phyloP scores from a whole-genome alignment of 352 stramenopile species.

The Pilasporangium apinafurcum region DNA sequence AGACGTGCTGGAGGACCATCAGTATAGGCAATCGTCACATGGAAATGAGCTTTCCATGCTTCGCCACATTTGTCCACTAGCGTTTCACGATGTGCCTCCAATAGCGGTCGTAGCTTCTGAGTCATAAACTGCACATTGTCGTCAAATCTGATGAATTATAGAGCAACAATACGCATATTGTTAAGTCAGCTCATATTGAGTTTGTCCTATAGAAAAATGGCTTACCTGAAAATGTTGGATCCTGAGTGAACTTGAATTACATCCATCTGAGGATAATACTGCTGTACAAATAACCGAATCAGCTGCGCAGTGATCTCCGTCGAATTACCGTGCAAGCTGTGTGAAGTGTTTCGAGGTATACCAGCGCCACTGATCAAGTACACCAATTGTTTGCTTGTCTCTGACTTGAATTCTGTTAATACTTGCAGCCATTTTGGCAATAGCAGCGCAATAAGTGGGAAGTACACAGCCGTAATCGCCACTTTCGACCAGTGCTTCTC shows the following conservation, averaged over 20 bases:
- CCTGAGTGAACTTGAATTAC: conserved; percentile 94
- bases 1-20: conserved; percentile 94
- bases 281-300: conserved; percentile 90
- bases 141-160: conserved; percentile 79
- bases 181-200: background rate
- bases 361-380: conserved; percentile 95
- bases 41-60: conserved; percentile 93
- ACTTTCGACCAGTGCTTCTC: conserved; percentile 59
- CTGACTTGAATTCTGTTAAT: conserved; percentile 71
- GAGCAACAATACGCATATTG: background rate
- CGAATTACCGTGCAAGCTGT: conserved; percentile 92
- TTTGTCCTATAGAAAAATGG: background rate
- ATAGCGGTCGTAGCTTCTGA: conserved; percentile 88
- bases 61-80: conserved; percentile 88
- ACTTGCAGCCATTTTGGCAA: conserved; percentile 91
- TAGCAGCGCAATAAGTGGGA: conserved; percentile 93
- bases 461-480: conserved; percentile 88
- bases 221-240: conserved; percentile 91
- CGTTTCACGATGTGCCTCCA: conserved; percentile 93
- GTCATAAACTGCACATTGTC: conserved; percentile 98
- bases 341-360: conserved; percentile 91
- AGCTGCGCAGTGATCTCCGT: conserved; percentile 91
- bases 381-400: conserved; percentile 87
- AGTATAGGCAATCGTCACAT: conserved; percentile 95
- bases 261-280: conserved; percentile 90